Base-by-base conservation (phyloP, 164 flowering plant genomes). In the Cinnamomum chago region DNA sequence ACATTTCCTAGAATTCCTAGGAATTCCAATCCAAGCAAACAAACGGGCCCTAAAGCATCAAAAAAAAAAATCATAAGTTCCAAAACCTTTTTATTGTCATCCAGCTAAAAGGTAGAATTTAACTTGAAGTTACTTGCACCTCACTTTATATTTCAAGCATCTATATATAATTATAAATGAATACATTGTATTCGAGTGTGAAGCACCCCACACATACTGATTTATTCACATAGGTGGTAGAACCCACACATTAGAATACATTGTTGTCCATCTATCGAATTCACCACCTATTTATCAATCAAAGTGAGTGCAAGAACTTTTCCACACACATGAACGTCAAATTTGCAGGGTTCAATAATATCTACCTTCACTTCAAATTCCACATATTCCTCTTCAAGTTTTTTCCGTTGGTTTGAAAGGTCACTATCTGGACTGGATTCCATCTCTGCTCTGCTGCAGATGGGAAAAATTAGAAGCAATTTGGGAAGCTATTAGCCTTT, bases 351-450 rank as follows among this genome's bases (percentile, higher is more conserved):
- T 15, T 55, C 60, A 68, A 52, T 68, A 68, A 13, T 22, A 7
- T n/a, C 23, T 79, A 95, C 99, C 97, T 91, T 91, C 70, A 89
- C 84, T 83, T 95, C 98, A 81, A 73, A 84, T 11, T 85, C 85
- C 75, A 90, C 81, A 84, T 95, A 95, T 81, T 92, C 97, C 81
- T 89, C 91, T 81, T 93, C 97, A 25, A 95, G 90, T 83, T 78
- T 83, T 83, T 76, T 87, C 79, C 83, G 85, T n/a, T 92, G 97
- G 79, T 82, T 82, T n/a, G 89, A 78, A 58, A 85, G 84, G 64
- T 83, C 88, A 71, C 70, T 77, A 75, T 79, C 89, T 58, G 67
- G 74, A 75, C 50, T 68, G 28, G 89, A 76, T 70, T 67, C 71
- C 27, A 28, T 70, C 72, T 80, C 88, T 60, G 83, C 83, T 81